Evolutionary conservation across 2,329 filamentous ascomycete species (phyloP).

Genomic region (Chaetomium sp.): DNA sequence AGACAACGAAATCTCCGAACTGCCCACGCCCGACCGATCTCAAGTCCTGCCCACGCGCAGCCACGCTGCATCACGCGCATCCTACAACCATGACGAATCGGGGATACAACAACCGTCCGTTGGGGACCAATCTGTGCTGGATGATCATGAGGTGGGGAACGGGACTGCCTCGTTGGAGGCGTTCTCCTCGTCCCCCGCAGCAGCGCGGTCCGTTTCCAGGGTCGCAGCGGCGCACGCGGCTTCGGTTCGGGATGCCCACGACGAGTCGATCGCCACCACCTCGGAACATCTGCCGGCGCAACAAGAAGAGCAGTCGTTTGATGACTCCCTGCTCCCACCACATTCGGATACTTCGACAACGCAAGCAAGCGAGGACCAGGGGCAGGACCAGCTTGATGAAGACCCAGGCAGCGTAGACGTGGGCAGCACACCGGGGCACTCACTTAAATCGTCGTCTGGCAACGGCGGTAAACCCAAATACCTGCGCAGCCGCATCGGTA

Average conservation of each 20-base stretch:
- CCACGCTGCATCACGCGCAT: conserved; percentile 9
- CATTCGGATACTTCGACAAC: conserved; percentile 12
- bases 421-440: conserved; percentile 41
- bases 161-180: conserved; percentile 47
- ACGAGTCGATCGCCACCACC: conserved; percentile 6
- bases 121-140: conserved; percentile 10
- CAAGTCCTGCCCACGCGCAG: conserved; percentile 19
- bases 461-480: conserved; percentile 48
- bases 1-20: neutral
- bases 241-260: neutral
- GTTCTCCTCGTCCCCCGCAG: conserved; percentile 51
- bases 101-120: conserved; percentile 4
- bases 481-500: conserved; percentile 50
- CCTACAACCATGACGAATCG: conserved; percentile 11
- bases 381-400: conserved; percentile 5
- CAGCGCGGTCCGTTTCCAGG: conserved; percentile 47
- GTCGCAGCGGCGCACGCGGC: conserved; percentile 38
- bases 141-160: conserved; percentile 23
- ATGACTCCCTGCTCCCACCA: conserved; percentile 31
- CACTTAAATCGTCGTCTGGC: conserved; percentile 30
- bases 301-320: neutral
- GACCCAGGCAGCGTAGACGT: conserved; percentile 43
- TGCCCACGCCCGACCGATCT: conserved; percentile 11
- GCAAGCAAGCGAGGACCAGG: conserved; percentile 29
- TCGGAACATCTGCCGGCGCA: conserved; percentile 1